These are phyloP conservation scores for Microbotryum scabiosae DNA, from an alignment of 1,284 basidiomycete genomes.

Conservation along the genomic window DNA sequence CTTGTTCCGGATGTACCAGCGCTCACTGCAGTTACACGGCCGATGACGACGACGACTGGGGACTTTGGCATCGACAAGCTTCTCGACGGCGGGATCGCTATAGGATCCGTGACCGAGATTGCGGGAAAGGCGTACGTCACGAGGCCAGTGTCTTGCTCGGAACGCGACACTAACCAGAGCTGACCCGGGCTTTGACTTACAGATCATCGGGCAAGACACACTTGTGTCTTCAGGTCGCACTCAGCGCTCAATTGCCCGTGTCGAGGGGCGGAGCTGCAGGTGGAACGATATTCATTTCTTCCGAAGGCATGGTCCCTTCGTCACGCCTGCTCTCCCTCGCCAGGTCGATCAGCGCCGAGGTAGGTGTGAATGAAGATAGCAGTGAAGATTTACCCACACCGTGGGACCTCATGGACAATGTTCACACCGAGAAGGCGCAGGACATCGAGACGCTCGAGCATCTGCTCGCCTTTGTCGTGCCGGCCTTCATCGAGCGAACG, in stretches of 20 bases:
- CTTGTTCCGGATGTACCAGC: neutral
- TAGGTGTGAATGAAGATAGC: neutral
- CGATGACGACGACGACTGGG: slow-evolving; percentile 10
- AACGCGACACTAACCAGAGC: neutral
- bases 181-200: neutral
- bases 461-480: slow-evolving; percentile 18
- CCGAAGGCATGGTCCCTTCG: slow-evolving; percentile 25
- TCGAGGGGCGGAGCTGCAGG: slow-evolving; percentile 14
- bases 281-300: slow-evolving; percentile 25
- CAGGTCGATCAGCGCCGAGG: neutral
- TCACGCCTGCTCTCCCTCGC: slow-evolving; percentile 17
- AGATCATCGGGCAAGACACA: slow-evolving; percentile 29
- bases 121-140: slow-evolving; percentile 26
- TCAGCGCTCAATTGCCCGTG: slow-evolving; percentile 12
- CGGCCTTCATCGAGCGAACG: slow-evolving; percentile 21
- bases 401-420: slow-evolving; percentile 28
- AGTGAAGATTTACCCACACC: neutral
- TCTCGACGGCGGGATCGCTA: slow-evolving; percentile 16
- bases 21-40: neutral
- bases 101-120: slow-evolving; percentile 22
- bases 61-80: slow-evolving; percentile 17
- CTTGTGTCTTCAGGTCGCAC: slow-evolving; percentile 22
- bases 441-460: slow-evolving; percentile 24
- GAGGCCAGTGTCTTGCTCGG: neutral
- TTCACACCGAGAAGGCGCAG: slow-evolving; percentile 25